A percentile compares a stretch with the other conserved stretches of the same genome.
Evolutionary conservation across 2,329 filamentous ascomycete species (phyloP).

Genomic region (Zymoseptoria ardabiliae): DNA sequence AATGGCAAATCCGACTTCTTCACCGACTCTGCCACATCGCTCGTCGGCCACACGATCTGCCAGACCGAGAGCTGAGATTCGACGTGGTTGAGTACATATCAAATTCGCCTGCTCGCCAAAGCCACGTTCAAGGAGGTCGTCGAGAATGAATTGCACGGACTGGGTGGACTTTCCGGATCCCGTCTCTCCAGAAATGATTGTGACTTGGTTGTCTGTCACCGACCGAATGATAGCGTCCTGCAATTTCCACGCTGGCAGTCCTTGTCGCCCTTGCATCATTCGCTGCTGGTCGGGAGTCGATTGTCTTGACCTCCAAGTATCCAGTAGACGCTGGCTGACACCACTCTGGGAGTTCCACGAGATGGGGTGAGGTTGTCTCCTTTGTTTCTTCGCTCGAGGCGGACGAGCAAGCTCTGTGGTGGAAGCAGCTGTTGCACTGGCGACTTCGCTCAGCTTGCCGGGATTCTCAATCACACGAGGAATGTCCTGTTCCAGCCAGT

Average conservation of each 20-base stretch:
- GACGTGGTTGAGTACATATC: slow-evolving; percentile 87
- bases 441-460: slow-evolving; percentile 75
- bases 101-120: slow-evolving; percentile 78
- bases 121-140: slow-evolving; percentile 72
- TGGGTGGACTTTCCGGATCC: slow-evolving; percentile 96
- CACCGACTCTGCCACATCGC: slow-evolving; percentile 70
- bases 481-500: slow-evolving; percentile 85
- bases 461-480: slow-evolving; percentile 77
- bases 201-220: slow-evolving; percentile 73
- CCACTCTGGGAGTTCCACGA: slow-evolving; percentile 54
- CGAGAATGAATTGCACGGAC: slow-evolving; percentile 89
- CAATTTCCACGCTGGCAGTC: slow-evolving; percentile 80
- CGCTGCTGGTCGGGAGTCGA: slow-evolving; percentile 57
- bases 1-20: slow-evolving; percentile 87
- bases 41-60: slow-evolving; percentile 94
- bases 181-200: slow-evolving; percentile 94
- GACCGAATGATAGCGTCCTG: slow-evolving; percentile 68
- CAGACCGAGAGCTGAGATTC: slow-evolving; percentile 88
- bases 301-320: slow-evolving; percentile 64
- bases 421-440: slow-evolving; percentile 62
- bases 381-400: slow-evolving; percentile 28
- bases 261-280: slow-evolving; percentile 66
- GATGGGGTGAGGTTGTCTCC: slow-evolving; percentile 48
- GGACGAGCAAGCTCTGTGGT: slow-evolving; percentile 16
- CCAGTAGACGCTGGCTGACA: slow-evolving; percentile 51